Evolutionary conservation across 2,329 filamentous ascomycete genomes (phyloP).

Genomic region (Camptophora hylomeconis): DNA sequence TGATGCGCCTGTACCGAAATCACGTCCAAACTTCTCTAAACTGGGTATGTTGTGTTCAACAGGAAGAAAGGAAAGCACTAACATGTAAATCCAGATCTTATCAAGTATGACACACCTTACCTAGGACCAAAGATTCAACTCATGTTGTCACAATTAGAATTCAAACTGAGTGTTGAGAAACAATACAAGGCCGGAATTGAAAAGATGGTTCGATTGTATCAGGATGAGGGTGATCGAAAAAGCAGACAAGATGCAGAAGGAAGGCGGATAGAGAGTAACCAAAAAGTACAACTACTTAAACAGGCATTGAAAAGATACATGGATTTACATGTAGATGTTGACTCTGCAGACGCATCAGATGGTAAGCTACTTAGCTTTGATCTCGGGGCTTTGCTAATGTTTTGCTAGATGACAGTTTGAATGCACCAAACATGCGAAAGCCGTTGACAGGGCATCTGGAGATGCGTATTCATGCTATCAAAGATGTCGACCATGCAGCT

Average conservation of each 20-base stretch:
- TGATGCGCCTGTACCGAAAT: conserved; percentile 50
- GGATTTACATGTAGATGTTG: conserved; percentile 89
- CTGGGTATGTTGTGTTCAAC: conserved; percentile 51
- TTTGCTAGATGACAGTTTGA: conserved; percentile 77
- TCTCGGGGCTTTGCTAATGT: conserved; percentile 19
- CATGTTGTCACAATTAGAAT: conserved; percentile 96
- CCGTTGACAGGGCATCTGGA: conserved; percentile 85
- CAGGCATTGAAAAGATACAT: conserved; percentile 95
- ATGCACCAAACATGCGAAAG: conserved; percentile 86
- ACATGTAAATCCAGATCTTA: conserved; percentile 55
- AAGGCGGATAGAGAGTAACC: conserved; percentile 83
- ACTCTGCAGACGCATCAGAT: conserved; percentile 62
- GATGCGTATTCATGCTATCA: conserved; percentile 75
- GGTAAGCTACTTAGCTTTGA: conserved; percentile 41
- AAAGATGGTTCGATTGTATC: conserved; percentile 96
- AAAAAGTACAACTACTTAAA: conserved; percentile 92
- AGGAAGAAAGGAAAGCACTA: conserved; percentile 1
- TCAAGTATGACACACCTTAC: conserved; percentile 95
- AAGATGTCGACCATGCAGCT: conserved; percentile 86
- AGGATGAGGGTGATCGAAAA: conserved; percentile 94
- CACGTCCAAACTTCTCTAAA: conserved; percentile 85
- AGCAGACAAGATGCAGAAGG: conserved; percentile 87
- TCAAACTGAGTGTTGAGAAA: conserved; percentile 96
- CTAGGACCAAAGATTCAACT: conserved; percentile 95
- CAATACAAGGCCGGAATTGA: conserved; percentile 98